Conservation (phyloP, 768 basidiomycete species). For the Crassisporium funariophilum region DNA sequence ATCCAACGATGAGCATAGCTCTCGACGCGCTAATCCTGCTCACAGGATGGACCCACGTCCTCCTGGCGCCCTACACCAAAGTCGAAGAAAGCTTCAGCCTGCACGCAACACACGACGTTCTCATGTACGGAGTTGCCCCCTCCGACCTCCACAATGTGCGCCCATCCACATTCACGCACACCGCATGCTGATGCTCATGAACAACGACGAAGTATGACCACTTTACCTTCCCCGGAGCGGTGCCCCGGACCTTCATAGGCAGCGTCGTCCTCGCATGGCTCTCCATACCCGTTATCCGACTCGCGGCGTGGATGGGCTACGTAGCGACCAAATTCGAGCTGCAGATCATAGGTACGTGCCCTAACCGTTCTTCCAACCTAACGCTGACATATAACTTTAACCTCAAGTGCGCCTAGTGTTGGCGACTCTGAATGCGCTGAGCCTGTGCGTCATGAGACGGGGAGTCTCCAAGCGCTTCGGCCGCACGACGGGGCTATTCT, state of each 20-base stretch:
- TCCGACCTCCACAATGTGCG: slow-evolving; percentile 52
- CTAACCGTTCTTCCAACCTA: not conserved
- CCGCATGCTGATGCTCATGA: not conserved
- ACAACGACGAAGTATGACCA: slow-evolving; percentile 78
- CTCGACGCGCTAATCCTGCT: slow-evolving; percentile 55
- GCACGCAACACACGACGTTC: slow-evolving; percentile 86
- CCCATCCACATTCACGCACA: slow-evolving; percentile 5
- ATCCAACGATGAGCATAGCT: slow-evolving; percentile 25
- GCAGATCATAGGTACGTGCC: slow-evolving; percentile 69
- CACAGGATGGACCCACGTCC: slow-evolving; percentile 65
- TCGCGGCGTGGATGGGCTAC: slow-evolving; percentile 44
- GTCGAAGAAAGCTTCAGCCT: slow-evolving; percentile 98
- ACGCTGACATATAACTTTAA: not conserved
- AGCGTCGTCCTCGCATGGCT: slow-evolving; percentile 68
- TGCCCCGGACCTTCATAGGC: slow-evolving; percentile 87
- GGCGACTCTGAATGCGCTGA: slow-evolving; percentile 61
- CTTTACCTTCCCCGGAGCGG: slow-evolving; percentile 81
- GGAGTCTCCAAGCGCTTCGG: slow-evolving; percentile 70
- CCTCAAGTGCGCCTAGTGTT: slow-evolving; percentile 66
- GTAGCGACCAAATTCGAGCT: slow-evolving; percentile 62
- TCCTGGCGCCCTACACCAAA: slow-evolving; percentile 88
- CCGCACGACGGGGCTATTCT: slow-evolving; percentile 53
- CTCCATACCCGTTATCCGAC: slow-evolving; percentile 47
- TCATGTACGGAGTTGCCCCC: slow-evolving; percentile 67
- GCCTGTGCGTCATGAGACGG: slow-evolving; percentile 64